These are phyloP conservation scores for Pestalotiopsis sp. DNA, from an alignment of 2,329 filamentous ascomycete genomes.

Conservation along the genomic window DNA sequence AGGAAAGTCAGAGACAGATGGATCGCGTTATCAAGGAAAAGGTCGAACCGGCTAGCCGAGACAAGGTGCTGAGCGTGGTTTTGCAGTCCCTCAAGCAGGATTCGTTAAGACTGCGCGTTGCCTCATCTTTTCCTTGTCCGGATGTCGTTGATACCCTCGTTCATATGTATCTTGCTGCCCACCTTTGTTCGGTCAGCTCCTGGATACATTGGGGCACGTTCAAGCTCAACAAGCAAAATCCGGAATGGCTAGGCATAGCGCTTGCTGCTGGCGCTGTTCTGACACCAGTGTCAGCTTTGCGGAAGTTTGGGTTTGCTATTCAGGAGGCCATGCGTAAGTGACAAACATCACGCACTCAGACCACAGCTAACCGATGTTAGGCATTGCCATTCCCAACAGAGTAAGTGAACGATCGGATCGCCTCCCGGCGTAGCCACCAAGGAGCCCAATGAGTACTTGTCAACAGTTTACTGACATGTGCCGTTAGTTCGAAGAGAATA, in stretches of 20 bases:
- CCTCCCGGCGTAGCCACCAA: slow-evolving; percentile 18
- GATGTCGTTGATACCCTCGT: slow-evolving; percentile 57
- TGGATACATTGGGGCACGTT: slow-evolving; percentile 67
- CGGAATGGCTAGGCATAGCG: slow-evolving; percentile 63
- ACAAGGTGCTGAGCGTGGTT: slow-evolving; percentile 66
- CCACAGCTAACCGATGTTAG: slow-evolving; percentile 20
- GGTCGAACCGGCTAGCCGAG: slow-evolving; percentile 52
- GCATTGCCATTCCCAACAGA: slow-evolving; percentile 32
- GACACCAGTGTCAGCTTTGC: slow-evolving; percentile 58
- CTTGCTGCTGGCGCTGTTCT: slow-evolving; percentile 63
- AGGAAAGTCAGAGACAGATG: slow-evolving; percentile 38
- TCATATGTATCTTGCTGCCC: slow-evolving; percentile 62
- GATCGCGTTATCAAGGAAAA: slow-evolving; percentile 45
- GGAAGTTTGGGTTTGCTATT: slow-evolving; percentile 62
- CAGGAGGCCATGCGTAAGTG: slow-evolving; percentile 53
- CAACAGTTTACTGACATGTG: not conserved
- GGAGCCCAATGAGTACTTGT: not conserved
- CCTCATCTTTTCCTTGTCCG: slow-evolving; percentile 57
- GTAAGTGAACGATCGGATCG: slow-evolving; percentile 22
- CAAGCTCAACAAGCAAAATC: slow-evolving; percentile 54
- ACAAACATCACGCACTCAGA: not conserved
- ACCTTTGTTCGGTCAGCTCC: slow-evolving; percentile 57
- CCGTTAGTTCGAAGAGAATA: slow-evolving; percentile 51
- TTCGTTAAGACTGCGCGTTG: slow-evolving; percentile 52
- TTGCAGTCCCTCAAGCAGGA: slow-evolving; percentile 58